These are phyloP conservation scores for Suhomyces maxii DNA, from an alignment of 1,139 yeast genomes.

Conservation along the genomic window DNA sequence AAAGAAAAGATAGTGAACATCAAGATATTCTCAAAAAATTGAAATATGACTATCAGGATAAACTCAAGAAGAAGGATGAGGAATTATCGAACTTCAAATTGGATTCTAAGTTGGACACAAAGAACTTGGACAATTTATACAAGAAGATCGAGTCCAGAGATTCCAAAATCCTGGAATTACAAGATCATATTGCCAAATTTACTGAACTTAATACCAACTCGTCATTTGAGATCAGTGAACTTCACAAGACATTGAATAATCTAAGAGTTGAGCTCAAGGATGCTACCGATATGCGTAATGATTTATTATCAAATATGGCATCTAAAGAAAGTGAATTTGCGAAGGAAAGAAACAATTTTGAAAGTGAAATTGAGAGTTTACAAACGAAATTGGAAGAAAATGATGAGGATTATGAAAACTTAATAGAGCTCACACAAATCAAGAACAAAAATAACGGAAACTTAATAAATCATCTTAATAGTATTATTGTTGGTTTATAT, in stretches of 20 bases:
- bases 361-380: conserved; percentile 50
- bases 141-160: conserved; percentile 29
- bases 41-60: conserved; percentile 1
- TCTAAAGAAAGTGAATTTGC: conserved; percentile 61
- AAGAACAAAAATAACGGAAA: conserved; percentile 32
- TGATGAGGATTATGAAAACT: conserved; percentile 54
- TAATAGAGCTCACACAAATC: conserved; percentile 38
- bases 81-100: conserved; percentile 8
- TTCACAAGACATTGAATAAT: conserved; percentile 23
- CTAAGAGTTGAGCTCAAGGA: conserved; percentile 31
- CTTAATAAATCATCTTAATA: conserved; percentile 29
- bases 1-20: background rate
- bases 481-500: conserved; percentile 22
- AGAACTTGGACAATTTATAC: conserved; percentile 23
- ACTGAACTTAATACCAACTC: conserved; percentile 16
- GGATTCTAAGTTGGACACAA: conserved; percentile 26
- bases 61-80: conserved; percentile 7
- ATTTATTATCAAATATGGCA: conserved; percentile 64
- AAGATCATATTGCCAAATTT: conserved; percentile 23
- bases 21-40: background rate
- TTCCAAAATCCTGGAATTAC: conserved; percentile 30
- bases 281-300: conserved; percentile 51
- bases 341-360: conserved; percentile 51
- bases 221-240: conserved; percentile 19
- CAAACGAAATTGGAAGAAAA: conserved; percentile 31